phyloP scores from a whole-genome alignment of 257 asterid species.

The Solanum sejunctum region DNA sequence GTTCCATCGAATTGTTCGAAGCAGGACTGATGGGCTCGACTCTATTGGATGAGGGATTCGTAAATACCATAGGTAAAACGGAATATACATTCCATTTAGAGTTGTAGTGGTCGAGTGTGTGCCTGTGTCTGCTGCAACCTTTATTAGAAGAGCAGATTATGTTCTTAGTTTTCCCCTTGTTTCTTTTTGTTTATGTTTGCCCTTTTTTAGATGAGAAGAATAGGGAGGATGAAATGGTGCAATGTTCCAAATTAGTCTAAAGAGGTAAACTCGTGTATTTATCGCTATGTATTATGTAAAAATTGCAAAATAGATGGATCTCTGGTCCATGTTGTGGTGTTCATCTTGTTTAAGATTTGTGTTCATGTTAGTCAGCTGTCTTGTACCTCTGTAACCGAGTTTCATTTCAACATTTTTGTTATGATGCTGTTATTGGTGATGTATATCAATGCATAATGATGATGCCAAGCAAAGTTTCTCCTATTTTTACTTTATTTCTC shows the following conservation, averaged over 20 bases:
- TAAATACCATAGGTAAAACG: background rate
- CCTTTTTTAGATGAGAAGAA: background rate
- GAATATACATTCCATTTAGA: background rate
- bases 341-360: background rate
- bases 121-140: background rate
- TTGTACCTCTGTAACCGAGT: background rate
- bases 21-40: slow-evolving; percentile 12
- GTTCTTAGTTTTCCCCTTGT: background rate
- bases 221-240: background rate
- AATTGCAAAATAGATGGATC: background rate
- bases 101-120: background rate
- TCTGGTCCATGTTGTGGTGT: background rate
- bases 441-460: background rate
- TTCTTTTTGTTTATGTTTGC: background rate
- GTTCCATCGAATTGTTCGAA: slow-evolving; percentile 13
- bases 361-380: background rate
- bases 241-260: background rate
- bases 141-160: background rate
- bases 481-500: background rate
- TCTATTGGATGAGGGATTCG: slow-evolving; percentile 1
- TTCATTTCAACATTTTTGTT: background rate
- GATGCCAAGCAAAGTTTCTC: background rate
- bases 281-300: background rate
- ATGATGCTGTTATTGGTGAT: background rate
- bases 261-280: background rate